These are phyloP conservation scores for Bryum argenteum DNA, from an alignment of 225 moss, liverwort and hornwort genomes.

Conservation along the genomic window DNA sequence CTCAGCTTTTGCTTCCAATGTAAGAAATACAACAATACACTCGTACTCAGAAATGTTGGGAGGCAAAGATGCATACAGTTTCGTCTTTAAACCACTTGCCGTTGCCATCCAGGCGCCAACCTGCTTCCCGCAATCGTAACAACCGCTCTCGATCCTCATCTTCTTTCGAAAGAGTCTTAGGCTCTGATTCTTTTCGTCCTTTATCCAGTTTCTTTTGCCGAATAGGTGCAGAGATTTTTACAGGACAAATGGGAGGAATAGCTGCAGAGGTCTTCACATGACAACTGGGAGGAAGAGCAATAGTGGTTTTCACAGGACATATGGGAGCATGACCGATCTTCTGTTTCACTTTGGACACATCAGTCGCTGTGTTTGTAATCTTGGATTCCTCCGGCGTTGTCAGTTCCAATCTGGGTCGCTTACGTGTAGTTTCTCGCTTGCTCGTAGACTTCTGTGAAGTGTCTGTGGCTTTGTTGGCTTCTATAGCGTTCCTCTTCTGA, in stretches of 20 bases:
- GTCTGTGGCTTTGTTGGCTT: constrained; percentile 33
- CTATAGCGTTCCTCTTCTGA: constrained; percentile 69
- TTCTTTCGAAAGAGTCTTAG: constrained; percentile 24
- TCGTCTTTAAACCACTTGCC: constrained; percentile 81
- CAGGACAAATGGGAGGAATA: constrained; percentile 23
- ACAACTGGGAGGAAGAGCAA: constrained; percentile 5
- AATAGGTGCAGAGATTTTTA: constrained; percentile 15
- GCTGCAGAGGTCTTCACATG: constrained; percentile 27
- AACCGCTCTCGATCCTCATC: constrained; percentile 48
- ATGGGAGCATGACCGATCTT: constrained; percentile 27
- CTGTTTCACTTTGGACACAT: constrained; percentile 24
- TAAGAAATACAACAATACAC: not conserved
- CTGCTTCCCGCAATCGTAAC: constrained; percentile 69
- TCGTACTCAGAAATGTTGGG: constrained; percentile 4
- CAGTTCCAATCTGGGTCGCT: constrained; percentile 44
- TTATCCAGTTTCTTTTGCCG: constrained; percentile 22
- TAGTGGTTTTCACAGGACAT: constrained; percentile 10
- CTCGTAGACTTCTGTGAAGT: constrained; percentile 35
- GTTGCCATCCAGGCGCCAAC: constrained; percentile 72
- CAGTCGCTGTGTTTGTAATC: constrained; percentile 5
- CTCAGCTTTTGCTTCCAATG: not conserved
- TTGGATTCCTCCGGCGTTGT: constrained; percentile 29
- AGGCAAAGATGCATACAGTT: constrained; percentile 48
- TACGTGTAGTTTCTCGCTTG: constrained; percentile 48
- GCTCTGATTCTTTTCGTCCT: constrained; percentile 26